These are phyloP conservation scores for Lathyrus oleraceus DNA, from an alignment of 306 rosid genomes.

Conservation along the genomic window DNA sequence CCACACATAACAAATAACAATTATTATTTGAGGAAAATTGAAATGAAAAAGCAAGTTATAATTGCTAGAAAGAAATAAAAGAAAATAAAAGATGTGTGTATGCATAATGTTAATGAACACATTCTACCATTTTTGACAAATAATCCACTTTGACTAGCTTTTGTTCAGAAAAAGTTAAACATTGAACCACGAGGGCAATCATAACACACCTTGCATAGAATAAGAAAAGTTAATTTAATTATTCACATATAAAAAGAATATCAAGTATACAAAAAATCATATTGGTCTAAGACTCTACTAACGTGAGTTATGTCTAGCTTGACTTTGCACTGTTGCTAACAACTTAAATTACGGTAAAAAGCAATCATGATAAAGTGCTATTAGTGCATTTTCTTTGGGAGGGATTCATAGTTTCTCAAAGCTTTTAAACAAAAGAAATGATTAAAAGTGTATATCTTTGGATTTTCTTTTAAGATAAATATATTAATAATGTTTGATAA, in stretches of 20 bases:
- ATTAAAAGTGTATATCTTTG: background rate
- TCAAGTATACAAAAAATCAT: too few relatives aligned
- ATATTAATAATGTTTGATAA: too few relatives aligned
- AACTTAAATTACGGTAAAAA: constrained; percentile 29
- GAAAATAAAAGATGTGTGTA: constrained; percentile 27
- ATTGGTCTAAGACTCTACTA: background rate
- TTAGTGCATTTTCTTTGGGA: background rate
- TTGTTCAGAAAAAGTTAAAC: constrained; percentile 50
- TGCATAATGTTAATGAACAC: constrained; percentile 38
- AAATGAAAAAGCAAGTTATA: background rate
- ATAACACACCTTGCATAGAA: constrained; percentile 43
- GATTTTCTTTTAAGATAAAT: too few relatives aligned
- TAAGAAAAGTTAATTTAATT: background rate
- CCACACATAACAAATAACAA: too few relatives aligned
- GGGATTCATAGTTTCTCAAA: background rate
- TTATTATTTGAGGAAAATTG: background rate
- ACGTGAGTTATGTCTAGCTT: background rate
- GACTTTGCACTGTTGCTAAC: background rate
- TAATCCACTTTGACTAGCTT: constrained; percentile 54
- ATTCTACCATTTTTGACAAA: constrained; percentile 54
- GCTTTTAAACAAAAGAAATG: background rate
- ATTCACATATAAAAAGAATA: too few relatives aligned
- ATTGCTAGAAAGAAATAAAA: background rate
- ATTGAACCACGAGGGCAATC: constrained; percentile 52
- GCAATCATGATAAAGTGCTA: background rate